phyloP scores from a whole-genome alignment of 2,329 filamentous ascomycete genomes.

The Helicocarpus griseus region DNA sequence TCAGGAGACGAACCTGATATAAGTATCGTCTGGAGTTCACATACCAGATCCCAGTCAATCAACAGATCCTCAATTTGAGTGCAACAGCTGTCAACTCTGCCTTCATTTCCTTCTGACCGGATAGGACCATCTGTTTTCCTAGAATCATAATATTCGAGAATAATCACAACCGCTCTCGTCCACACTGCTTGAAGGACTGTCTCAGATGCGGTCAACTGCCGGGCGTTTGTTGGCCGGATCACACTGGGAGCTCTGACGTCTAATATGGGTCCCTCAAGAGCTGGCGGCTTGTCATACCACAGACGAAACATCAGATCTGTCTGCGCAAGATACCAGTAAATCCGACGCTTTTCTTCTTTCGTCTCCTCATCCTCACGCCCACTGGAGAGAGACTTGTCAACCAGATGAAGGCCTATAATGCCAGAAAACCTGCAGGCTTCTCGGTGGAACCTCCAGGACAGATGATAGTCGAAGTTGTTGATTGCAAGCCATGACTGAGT shows the following conservation, averaged over 20 bases:
- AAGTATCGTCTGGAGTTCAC: not conserved
- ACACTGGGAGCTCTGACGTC: not conserved
- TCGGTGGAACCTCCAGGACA: conserved; percentile 2
- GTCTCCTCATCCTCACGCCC: too few species aligned
- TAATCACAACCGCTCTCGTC: not conserved
- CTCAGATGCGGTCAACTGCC: not conserved
- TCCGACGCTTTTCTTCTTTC: too few species aligned
- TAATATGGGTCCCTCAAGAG: not conserved
- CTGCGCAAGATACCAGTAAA: too few species aligned
- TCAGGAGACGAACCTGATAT: not conserved
- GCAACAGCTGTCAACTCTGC: not conserved
- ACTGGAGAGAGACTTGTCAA: too few species aligned
- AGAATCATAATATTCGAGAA: not conserved
- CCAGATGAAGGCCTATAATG: not conserved
- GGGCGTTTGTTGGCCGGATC: not conserved
- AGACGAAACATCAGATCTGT: not conserved
- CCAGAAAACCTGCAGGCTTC: not conserved
- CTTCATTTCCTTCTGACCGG: not conserved
- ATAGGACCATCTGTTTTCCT: not conserved
- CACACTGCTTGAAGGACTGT: not conserved
- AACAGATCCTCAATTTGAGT: not conserved
- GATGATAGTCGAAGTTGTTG: conserved; percentile 2
- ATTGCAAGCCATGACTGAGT: not conserved
- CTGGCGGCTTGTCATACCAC: not conserved
- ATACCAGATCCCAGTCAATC: conserved; percentile 2